Evolutionary conservation across 441 rosid genomes (phyloP).

Genomic region (Pelargonium australe): DNA sequence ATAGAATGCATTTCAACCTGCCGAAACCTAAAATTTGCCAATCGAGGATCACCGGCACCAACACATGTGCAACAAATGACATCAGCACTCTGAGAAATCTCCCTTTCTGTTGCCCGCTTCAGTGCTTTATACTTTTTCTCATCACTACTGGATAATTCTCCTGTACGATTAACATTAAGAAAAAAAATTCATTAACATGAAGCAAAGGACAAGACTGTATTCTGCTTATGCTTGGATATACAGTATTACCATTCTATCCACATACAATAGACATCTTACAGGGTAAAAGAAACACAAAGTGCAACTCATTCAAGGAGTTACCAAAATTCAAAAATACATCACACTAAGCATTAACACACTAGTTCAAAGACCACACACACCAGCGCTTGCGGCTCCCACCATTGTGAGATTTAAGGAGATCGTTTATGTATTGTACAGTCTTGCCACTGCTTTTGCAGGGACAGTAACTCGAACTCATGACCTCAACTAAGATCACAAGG

Average conservation of each 20-base stretch:
- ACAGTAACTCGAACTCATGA: no score
- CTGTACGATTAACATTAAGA: conserved; percentile 34
- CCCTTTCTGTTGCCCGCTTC: conserved; percentile 94
- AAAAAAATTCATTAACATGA: conserved; percentile 1
- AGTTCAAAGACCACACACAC: neutral
- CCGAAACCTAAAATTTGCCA: conserved; percentile 94
- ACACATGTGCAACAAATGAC: conserved; percentile 99
- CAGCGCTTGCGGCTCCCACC: no score
- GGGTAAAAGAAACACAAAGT: neutral
- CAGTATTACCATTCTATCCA: neutral
- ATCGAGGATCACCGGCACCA: conserved; percentile 98
- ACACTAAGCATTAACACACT: neutral
- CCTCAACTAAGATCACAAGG: no score
- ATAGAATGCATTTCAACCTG: conserved; percentile 48
- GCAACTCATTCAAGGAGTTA: neutral
- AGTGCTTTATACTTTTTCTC: conserved; percentile 96
- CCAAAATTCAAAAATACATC: neutral
- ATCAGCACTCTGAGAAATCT: conserved; percentile 98
- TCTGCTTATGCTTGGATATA: no score
- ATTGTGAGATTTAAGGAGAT: no score
- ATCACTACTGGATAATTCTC: conserved; percentile 96
- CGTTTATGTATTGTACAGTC: no score
- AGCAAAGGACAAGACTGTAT: neutral
- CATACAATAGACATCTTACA: neutral
- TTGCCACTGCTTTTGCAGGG: no score